Conservation (phyloP, 371 early-diverging fungal genomes). For the Syncephalis plumigaleata region DNA sequence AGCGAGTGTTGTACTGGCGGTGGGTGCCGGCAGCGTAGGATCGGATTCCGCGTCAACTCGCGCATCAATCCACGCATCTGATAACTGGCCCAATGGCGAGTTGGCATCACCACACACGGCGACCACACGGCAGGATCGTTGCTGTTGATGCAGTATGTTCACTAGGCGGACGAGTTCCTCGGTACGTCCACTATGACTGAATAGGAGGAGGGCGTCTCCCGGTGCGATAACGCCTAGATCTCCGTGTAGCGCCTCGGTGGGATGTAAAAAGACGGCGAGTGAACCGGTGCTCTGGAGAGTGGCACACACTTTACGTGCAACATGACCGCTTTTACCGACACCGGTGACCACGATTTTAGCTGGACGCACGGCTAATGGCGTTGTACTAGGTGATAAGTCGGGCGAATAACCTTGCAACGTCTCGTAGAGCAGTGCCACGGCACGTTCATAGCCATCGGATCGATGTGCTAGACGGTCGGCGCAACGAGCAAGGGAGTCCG, state of each 20-base stretch:
- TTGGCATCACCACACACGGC: constrained; percentile 28
- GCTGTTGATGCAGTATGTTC: constrained; percentile 15
- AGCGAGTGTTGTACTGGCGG: constrained; percentile 33
- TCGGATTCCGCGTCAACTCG: constrained; percentile 25
- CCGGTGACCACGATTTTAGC: constrained; percentile 37
- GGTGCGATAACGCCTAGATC: constrained; percentile 30
- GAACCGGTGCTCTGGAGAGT: constrained; percentile 40
- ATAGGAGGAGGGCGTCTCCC: constrained; percentile 31
- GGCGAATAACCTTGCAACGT: no score
- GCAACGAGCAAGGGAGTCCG: no score
- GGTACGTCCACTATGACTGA: constrained; percentile 43
- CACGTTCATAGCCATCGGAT: no score
- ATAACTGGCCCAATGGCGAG: constrained; percentile 26
- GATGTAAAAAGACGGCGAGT: constrained; percentile 31
- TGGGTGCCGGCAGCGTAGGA: constrained; percentile 32
- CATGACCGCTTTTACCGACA: constrained; percentile 43
- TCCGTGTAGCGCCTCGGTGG: constrained; percentile 44
- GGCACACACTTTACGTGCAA: constrained; percentile 41
- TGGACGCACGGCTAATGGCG: no score
- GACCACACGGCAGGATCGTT: constrained; percentile 24
- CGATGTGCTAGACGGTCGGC: no score
- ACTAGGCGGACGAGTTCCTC: constrained; percentile 27
- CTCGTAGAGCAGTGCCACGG: no score
- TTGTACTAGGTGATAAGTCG: no score
- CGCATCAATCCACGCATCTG: constrained; percentile 40